Conservation (phyloP, 192 early-diverging fungal genomes). For the Coemansia asiatica region DNA sequence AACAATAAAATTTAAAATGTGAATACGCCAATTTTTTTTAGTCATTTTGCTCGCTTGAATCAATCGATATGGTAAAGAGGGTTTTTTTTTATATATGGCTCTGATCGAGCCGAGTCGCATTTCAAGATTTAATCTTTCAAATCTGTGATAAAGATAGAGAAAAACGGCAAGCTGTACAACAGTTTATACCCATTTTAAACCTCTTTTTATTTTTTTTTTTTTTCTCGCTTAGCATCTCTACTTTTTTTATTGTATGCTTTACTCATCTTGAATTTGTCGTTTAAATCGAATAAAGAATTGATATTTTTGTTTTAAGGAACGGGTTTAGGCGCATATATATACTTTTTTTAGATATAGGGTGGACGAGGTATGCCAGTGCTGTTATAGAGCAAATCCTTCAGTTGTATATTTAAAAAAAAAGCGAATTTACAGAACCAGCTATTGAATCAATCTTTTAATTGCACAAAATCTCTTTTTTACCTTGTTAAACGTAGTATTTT, state of each 20-base stretch:
- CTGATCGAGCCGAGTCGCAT: constrained; percentile 11
- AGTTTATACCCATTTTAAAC: not conserved
- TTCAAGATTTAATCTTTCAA: not conserved
- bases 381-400: not conserved
- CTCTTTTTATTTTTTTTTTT: constrained; percentile 1
- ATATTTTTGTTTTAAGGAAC: not conserved
- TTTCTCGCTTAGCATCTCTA: not conserved
- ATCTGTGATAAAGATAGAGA: not conserved
- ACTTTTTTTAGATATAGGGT: not conserved
- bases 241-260: not conserved
- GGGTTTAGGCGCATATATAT: not conserved
- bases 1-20: too few relatives aligned
- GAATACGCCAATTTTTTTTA: too few relatives aligned
- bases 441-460: not conserved
- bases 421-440: not conserved
- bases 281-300: not conserved
- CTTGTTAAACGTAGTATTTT: not conserved
- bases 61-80: too few relatives aligned
- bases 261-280: not conserved
- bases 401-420: too few relatives aligned
- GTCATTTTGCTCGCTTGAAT: too few relatives aligned
- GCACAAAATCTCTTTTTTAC: not conserved
- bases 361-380: not conserved
- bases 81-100: too few relatives aligned
- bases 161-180: not conserved